Conservation (phyloP, 306 rosid genomes). For the Oxytropis ochrocephala region DNA sequence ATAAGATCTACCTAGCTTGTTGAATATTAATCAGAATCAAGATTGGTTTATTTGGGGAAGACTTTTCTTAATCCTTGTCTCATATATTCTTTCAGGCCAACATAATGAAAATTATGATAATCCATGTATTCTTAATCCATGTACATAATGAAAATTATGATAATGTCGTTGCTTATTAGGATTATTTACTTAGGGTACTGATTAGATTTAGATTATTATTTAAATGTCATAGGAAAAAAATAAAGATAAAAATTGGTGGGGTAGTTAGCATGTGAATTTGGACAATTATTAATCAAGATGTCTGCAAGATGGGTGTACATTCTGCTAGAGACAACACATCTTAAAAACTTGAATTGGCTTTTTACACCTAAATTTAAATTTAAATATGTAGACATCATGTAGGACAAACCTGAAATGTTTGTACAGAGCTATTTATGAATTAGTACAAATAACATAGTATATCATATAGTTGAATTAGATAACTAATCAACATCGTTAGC, state of each 20-base stretch:
- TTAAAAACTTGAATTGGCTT: neutral
- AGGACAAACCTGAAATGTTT: constrained; percentile 4
- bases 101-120: neutral
- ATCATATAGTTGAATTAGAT: neutral
- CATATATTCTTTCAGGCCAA: neutral
- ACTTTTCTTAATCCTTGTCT: neutral
- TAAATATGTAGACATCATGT: neutral
- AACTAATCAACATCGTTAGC: no score
- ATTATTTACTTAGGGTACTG: neutral
- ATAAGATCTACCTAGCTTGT: neutral
- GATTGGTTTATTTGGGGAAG: neutral
- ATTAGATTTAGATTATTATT: neutral
- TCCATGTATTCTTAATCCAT: no score
- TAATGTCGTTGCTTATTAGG: no score
- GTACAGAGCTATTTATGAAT: neutral
- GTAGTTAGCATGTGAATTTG: constrained; percentile 24
- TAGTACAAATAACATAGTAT: neutral
- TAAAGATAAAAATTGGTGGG: constrained; percentile 9
- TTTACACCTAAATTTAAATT: neutral
- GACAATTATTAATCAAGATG: constrained; percentile 12
- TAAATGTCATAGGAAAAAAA: neutral
- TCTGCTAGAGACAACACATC: constrained; percentile 6
- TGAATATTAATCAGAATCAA: neutral
- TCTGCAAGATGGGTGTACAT: neutral
- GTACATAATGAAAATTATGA: neutral